These are phyloP conservation scores for Actinomortierella wolfii DNA, from an alignment of 371 early-diverging fungal genomes.

Conservation along the genomic window DNA sequence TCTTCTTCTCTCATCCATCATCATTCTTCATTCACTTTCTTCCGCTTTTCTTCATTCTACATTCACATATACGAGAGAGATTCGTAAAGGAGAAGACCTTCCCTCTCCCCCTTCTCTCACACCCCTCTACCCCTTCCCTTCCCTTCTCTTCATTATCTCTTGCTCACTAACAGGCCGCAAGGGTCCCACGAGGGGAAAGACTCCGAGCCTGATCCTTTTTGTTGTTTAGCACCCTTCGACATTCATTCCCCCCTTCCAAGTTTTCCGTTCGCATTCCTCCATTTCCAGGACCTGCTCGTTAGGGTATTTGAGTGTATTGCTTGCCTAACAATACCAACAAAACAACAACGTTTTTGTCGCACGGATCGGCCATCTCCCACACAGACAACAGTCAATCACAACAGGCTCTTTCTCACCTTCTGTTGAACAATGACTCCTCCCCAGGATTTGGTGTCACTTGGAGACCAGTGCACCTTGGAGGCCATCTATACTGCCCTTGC, in stretches of 20 bases:
- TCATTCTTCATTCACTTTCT: background rate
- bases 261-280: too few relatives aligned
- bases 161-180: too few relatives aligned
- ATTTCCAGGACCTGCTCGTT: too few relatives aligned
- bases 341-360: too few relatives aligned
- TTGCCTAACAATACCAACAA: too few relatives aligned
- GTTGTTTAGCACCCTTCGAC: too few relatives aligned
- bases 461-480: slow-evolving; percentile 59
- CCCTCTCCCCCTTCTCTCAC: background rate
- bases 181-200: too few relatives aligned
- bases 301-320: too few relatives aligned
- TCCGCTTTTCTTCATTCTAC: slow-evolving; percentile 2
- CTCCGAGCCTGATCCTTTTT: too few relatives aligned
- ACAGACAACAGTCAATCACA: background rate
- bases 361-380: too few relatives aligned
- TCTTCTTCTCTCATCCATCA: background rate
- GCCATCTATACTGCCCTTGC: slow-evolving; percentile 58
- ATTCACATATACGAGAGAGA: background rate
- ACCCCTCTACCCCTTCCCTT: background rate
- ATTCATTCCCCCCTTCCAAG: too few relatives aligned
- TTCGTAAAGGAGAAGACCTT: background rate
- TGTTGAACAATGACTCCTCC: slow-evolving; percentile 22
- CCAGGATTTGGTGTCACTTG: slow-evolving; percentile 40
- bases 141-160: background rate
- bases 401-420: background rate